These are phyloP conservation scores for Leccinum rimulosum DNA, from an alignment of 768 basidiomycete genomes.

Conservation along the genomic window DNA sequence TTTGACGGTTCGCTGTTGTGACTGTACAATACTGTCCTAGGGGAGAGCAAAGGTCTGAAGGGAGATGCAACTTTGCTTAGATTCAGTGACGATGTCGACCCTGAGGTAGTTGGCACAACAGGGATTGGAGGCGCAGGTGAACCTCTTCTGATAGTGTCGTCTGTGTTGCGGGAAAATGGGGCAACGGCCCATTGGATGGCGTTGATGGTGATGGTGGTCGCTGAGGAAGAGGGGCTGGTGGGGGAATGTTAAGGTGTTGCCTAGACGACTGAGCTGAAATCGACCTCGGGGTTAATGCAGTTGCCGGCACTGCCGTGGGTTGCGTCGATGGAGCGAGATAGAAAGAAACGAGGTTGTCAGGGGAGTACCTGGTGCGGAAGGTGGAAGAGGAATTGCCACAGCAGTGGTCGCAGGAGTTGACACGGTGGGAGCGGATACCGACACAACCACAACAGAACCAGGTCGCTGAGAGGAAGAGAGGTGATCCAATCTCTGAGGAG, in stretches of 20 bases:
- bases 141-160: slow-evolving; percentile 8
- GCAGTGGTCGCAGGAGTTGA: slow-evolving; percentile 6
- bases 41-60: slow-evolving; percentile 22
- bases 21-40: slow-evolving; percentile 3
- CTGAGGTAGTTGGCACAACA: slow-evolving; percentile 5
- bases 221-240: slow-evolving; percentile 31
- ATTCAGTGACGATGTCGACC: slow-evolving; percentile 14
- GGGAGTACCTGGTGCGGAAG: slow-evolving; percentile 21
- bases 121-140: slow-evolving; percentile 18
- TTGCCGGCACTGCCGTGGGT: background rate
- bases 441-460: slow-evolving; percentile 10
- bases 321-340: background rate
- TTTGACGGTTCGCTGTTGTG: slow-evolving; percentile 1
- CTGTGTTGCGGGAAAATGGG: slow-evolving; percentile 1
- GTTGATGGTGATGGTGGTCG: slow-evolving; percentile 20
- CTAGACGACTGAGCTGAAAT: slow-evolving; percentile 18
- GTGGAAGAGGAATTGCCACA: slow-evolving; percentile 12
- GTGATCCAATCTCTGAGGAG: slow-evolving; percentile 13
- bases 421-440: slow-evolving; percentile 5
- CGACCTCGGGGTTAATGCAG: slow-evolving; percentile 7
- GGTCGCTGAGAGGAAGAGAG: slow-evolving; percentile 3
- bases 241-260: slow-evolving; percentile 28
- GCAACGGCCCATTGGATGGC: background rate
- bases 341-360: slow-evolving; percentile 15
- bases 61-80: slow-evolving; percentile 20